Conservation (phyloP, 2,329 filamentous ascomycete genomes). For the Cladophialophora immunda region DNA sequence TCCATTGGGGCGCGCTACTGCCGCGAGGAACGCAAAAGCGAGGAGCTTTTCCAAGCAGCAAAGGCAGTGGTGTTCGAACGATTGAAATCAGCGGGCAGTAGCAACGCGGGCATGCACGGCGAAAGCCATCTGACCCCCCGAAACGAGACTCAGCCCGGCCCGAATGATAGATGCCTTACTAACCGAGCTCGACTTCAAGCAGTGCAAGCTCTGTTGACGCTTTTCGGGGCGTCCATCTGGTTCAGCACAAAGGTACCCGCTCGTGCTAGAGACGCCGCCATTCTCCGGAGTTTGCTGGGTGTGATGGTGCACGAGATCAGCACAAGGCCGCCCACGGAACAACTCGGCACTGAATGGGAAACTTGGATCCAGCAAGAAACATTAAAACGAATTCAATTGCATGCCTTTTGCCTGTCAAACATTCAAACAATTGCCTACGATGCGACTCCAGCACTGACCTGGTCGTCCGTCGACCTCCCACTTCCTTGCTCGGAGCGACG, state of each 20-base stretch:
- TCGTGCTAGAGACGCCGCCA: too few species aligned
- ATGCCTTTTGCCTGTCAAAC: slow-evolving; percentile 17
- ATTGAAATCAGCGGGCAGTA: neutral
- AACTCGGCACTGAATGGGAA: neutral
- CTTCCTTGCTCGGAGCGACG: slow-evolving; percentile 18
- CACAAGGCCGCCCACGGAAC: neutral
- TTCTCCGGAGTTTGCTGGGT: neutral
- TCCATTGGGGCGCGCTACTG: slow-evolving; percentile 15
- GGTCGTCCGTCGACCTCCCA: neutral
- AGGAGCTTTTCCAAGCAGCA: slow-evolving; percentile 4
- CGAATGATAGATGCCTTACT: too few species aligned
- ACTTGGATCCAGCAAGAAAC: slow-evolving; percentile 6
- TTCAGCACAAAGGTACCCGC: too few species aligned
- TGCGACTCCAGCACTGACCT: slow-evolving; percentile 6
- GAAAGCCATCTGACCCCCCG: too few species aligned
- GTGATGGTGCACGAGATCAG: neutral
- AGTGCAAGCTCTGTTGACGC: too few species aligned
- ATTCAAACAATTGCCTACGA: slow-evolving; percentile 13
- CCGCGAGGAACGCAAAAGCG: neutral
- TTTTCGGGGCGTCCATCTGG: too few species aligned
- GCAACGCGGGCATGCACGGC: neutral
- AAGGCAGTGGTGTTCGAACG: neutral
- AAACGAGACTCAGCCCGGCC: too few species aligned
- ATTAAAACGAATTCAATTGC: slow-evolving; percentile 8
- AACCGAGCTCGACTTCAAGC: too few species aligned